Evolutionary conservation across 1,284 basidiomycete species (phyloP).

Genomic region (Blastosporella zonata): DNA sequence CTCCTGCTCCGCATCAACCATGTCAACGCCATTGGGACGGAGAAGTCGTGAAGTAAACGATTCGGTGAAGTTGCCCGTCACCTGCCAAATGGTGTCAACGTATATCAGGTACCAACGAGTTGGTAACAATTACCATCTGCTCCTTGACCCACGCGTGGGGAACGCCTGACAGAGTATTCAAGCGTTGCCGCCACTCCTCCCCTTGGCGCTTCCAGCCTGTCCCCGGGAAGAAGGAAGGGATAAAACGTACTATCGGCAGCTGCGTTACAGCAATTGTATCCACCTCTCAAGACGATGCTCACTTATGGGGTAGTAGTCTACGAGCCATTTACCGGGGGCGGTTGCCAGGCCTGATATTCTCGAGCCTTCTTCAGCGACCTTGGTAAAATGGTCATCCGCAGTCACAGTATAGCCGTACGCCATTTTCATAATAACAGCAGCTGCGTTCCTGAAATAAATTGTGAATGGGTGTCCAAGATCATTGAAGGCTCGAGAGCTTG

Average conservation of each 20-base stretch:
- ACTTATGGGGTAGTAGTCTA: slow-evolving; percentile 43
- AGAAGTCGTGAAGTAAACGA: slow-evolving; percentile 39
- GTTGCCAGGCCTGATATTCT: slow-evolving; percentile 39
- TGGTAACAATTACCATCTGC: slow-evolving; percentile 32
- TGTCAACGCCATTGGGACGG: slow-evolving; percentile 21
- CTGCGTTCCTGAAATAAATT: slow-evolving; percentile 31
- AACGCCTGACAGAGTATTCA: slow-evolving; percentile 34
- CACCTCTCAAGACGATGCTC: neutral
- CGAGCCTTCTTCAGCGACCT: slow-evolving; percentile 38
- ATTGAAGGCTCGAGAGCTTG: slow-evolving; percentile 10
- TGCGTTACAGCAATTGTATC: neutral
- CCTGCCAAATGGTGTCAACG: slow-evolving; percentile 18
- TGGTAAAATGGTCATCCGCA: slow-evolving; percentile 38
- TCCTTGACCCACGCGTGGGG: slow-evolving; percentile 41
- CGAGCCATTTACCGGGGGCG: slow-evolving; percentile 42
- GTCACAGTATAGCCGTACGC: slow-evolving; percentile 41
- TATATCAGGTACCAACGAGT: neutral
- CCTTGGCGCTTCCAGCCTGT: slow-evolving; percentile 38
- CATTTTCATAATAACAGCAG: slow-evolving; percentile 42
- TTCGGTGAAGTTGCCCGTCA: slow-evolving; percentile 26
- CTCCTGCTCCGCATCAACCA: slow-evolving; percentile 31
- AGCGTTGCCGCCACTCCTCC: slow-evolving; percentile 30
- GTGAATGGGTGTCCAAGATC: neutral
- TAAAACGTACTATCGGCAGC: slow-evolving; percentile 30
- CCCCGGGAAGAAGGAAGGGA: slow-evolving; percentile 39